These are phyloP conservation scores for Xylaria palmicola DNA, from an alignment of 495 filamentous ascomycete species.

Conservation along the genomic window DNA sequence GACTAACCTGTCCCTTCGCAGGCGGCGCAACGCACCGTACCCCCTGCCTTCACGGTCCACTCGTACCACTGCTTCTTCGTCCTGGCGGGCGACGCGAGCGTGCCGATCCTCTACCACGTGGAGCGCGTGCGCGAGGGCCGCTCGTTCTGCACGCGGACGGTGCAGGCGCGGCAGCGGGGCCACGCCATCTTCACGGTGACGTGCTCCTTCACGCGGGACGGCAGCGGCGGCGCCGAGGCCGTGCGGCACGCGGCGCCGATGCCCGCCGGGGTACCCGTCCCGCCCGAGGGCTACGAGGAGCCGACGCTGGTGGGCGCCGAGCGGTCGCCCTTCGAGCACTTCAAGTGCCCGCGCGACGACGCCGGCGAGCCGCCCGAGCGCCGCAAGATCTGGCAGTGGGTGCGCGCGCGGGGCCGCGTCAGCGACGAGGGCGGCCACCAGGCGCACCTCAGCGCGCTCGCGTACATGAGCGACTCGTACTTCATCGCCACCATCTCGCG, in stretches of 20 bases:
- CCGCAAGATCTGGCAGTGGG: slow-evolving; percentile 73
- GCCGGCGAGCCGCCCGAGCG: slow-evolving; percentile 49
- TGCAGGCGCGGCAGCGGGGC: slow-evolving; percentile 89
- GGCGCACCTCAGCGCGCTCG: slow-evolving; percentile 81
- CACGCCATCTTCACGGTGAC: slow-evolving; percentile 93
- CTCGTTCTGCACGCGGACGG: slow-evolving; percentile 89
- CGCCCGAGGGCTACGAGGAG: slow-evolving; percentile 41
- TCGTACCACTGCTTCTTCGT: slow-evolving; percentile 99
- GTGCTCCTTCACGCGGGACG: slow-evolving; percentile 76
- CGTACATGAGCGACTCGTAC: slow-evolving; percentile 87
- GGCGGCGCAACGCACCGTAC: slow-evolving; percentile 85
- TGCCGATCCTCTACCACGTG: slow-evolving; percentile 88
- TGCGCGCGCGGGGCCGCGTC: slow-evolving; percentile 74
- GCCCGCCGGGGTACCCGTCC: slow-evolving; percentile 45
- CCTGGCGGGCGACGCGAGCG: slow-evolving; percentile 76
- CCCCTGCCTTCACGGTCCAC: slow-evolving; percentile 75
- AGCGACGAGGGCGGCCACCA: slow-evolving; percentile 67
- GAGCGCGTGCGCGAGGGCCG: slow-evolving; percentile 88
- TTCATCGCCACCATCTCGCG: slow-evolving; percentile 87
- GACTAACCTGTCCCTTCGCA: slow-evolving; percentile 10
- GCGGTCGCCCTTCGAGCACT: slow-evolving; percentile 55
- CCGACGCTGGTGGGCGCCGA: slow-evolving; percentile 27
- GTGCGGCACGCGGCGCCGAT: slow-evolving; percentile 62
- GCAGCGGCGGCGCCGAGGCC: slow-evolving; percentile 57
- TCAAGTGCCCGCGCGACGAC: slow-evolving; percentile 50